Evolutionary conservation across 2,329 filamentous ascomycete genomes (phyloP).

Genomic region (Colletotrichum liaoningense): DNA sequence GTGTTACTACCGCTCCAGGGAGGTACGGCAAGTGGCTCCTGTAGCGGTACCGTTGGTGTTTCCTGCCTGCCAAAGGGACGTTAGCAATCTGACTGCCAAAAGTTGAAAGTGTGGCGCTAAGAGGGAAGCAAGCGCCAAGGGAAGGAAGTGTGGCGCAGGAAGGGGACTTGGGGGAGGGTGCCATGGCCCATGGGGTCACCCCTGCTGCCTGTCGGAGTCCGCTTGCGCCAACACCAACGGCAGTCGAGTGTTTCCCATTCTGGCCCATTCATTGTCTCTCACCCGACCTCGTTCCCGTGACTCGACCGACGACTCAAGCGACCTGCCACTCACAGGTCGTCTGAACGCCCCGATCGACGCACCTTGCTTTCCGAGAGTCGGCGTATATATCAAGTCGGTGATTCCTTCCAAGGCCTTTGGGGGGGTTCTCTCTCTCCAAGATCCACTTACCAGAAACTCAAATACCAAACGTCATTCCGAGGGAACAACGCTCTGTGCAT

Average conservation of each 20-base stretch:
- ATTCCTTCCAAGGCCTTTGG: not conserved
- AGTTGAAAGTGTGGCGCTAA: constrained; percentile 10
- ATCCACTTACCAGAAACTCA: constrained; percentile 19
- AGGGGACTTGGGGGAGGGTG: not conserved
- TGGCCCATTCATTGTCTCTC: constrained; percentile 24
- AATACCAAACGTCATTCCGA: constrained; percentile 8
- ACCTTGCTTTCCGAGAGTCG: not conserved
- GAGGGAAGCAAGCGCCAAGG: not conserved
- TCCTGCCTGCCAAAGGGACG: not conserved
- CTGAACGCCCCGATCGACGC: constrained; percentile 9
- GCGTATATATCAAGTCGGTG: constrained; percentile 15
- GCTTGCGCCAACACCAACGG: constrained; percentile 10
- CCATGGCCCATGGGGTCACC: constrained; percentile 3
- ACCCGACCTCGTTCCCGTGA: constrained; percentile 34
- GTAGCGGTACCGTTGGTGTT: not conserved
- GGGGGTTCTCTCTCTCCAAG: not conserved
- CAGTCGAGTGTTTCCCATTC: constrained; percentile 29
- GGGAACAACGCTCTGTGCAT: constrained; percentile 25
- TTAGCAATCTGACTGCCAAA: not conserved
- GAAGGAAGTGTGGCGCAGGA: constrained; percentile 24
- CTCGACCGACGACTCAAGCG: constrained; percentile 22
- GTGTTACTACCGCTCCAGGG: not conserved
- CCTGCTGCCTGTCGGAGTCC: constrained; percentile 32
- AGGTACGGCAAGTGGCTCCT: not conserved
- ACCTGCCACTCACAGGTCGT: constrained; percentile 14